Percentiles rank a stretch among this genome's conserved stretches.
Conservation (phyloP, 1,284 basidiomycete genomes). For the Leccinum pallidistipes region DNA sequence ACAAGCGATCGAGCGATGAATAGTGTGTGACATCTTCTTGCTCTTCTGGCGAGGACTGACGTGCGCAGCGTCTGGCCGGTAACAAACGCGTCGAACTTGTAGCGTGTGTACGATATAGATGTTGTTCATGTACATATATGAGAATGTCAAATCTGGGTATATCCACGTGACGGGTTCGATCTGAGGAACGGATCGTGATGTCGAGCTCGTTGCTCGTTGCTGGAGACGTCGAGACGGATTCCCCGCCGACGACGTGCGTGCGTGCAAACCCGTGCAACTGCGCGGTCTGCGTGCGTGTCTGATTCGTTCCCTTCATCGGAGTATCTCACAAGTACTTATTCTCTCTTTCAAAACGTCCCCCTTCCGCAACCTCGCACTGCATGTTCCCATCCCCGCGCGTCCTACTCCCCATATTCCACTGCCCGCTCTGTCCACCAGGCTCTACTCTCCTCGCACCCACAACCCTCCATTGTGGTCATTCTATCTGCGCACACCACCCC, state of each 20-base stretch:
- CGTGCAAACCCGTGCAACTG: too few relatives aligned
- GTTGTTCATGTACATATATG: neutral
- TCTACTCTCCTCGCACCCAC: conserved; percentile 42
- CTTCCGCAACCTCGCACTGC: too few relatives aligned
- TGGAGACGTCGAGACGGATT: too few relatives aligned
- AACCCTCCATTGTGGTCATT: conserved; percentile 58
- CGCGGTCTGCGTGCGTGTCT: too few relatives aligned
- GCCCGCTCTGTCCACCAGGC: conserved; percentile 34
- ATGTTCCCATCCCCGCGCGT: too few relatives aligned
- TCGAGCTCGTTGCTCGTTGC: conserved; percentile 12
- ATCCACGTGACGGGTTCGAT: conserved; percentile 32
- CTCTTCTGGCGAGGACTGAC: neutral
- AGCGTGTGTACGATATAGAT: neutral
- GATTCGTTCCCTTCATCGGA: too few relatives aligned
- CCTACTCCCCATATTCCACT: too few relatives aligned
- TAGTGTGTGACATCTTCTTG: conserved; percentile 46
- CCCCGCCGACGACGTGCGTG: too few relatives aligned
- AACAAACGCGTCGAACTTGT: conserved; percentile 28
- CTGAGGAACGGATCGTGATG: conserved; percentile 29
- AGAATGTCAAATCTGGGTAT: conserved; percentile 7
- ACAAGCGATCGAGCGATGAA: conserved; percentile 62
- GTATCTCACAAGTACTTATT: too few relatives aligned
- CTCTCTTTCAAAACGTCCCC: too few relatives aligned
- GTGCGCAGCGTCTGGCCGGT: conserved; percentile 27
- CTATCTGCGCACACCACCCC: conserved; percentile 42